These are phyloP conservation scores for Magnaporthiopsis rhizophila DNA, from an alignment of 2,329 filamentous ascomycete genomes.

Conservation along the genomic window DNA sequence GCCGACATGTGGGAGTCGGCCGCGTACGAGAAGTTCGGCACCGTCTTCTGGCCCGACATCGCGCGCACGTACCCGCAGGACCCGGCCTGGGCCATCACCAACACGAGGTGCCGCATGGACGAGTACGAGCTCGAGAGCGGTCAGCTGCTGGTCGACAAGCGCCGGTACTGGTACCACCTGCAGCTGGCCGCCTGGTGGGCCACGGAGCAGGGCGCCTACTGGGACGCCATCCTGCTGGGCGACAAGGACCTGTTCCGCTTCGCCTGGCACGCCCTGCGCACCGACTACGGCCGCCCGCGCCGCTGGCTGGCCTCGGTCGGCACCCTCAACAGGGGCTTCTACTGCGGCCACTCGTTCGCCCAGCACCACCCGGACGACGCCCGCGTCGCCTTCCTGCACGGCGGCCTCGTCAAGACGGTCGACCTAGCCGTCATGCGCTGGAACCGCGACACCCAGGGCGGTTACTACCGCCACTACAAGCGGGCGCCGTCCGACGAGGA, in stretches of 20 bases:
- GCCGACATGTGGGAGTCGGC: conserved; percentile 19
- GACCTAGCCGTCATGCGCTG: conserved; percentile 16
- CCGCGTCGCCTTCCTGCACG: conserved; percentile 23
- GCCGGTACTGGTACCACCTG: conserved; percentile 26
- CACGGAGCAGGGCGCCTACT: conserved; percentile 16
- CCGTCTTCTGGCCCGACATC: conserved; percentile 29
- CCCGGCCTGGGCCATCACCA: conserved; percentile 24
- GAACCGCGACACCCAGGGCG: conserved; percentile 18
- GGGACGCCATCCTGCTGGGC: conserved; percentile 23
- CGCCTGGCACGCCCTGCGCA: conserved; percentile 26
- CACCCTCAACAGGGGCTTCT: conserved; percentile 17
- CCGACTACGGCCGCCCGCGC: conserved; percentile 20
- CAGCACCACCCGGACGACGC: conserved; percentile 24
- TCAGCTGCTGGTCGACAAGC: conserved; percentile 27
- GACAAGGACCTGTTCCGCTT: conserved; percentile 28
- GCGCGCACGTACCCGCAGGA: conserved; percentile 21
- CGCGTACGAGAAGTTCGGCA: conserved; percentile 19
- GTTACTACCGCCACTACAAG: conserved; percentile 23
- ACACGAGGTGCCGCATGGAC: conserved; percentile 25
- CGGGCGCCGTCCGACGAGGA: conserved; percentile 11
- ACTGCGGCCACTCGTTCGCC: conserved; percentile 25
- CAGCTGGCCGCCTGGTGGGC: conserved; percentile 26
- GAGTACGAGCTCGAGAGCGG: conserved; percentile 27
- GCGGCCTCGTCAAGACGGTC: conserved; percentile 23
- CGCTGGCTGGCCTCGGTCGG: conserved; percentile 24